Base-by-base conservation (phyloP, 768 basidiomycete genomes). In the Mycena vulgaris region DNA sequence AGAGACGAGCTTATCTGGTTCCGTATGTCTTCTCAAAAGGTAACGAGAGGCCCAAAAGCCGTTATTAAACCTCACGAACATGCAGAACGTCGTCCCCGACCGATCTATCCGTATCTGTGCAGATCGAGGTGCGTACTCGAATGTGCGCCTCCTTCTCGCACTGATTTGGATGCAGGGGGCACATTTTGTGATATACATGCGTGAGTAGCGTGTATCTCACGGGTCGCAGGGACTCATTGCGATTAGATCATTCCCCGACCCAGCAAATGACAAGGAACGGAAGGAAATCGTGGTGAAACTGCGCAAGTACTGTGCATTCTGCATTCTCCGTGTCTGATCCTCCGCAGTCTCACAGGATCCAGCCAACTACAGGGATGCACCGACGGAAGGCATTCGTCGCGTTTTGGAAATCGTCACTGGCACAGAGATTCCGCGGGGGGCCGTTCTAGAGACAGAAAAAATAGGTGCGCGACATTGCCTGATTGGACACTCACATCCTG, bases 151-250 rank as follows among this genome's bases (percentile, higher is more conserved):
- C 19, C 7, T 40, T 49, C 21, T 28, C 8, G 21, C 13, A 14
- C 49, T 68, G 28, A 68, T 49, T 39, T 9, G 30, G 27, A 23
- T 33, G 33, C 14, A 72, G 71, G 96, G 39, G 96, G 96, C 6
- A 98, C 95, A 0, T 97, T 96, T 81, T 95, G 95, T 76, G 96
- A 97, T 78, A 89, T 96, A 37, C 90, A 95, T 79, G 94, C 94
- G 88, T 92, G 74, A 72, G 89, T 85, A 45, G 13, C 23, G 9
- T 21, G 23, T 23, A 33, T 33, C 59, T 39, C 25, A 37, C 31
- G 59, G 42, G 58, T 21, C 52, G 53, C 33, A 28, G 63, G 60
- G 53, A 59, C 63, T 57, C 13, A 35, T 40, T 25, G 49, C 61
- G 25, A 30, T 27, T 71, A 93, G 93, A 68, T 93, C 94, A 6